Percentiles rank a stretch among this genome's conserved stretches.
Evolutionary conservation across 768 basidiomycete species (phyloP).

Genomic region (Leccinum truebloodii): DNA sequence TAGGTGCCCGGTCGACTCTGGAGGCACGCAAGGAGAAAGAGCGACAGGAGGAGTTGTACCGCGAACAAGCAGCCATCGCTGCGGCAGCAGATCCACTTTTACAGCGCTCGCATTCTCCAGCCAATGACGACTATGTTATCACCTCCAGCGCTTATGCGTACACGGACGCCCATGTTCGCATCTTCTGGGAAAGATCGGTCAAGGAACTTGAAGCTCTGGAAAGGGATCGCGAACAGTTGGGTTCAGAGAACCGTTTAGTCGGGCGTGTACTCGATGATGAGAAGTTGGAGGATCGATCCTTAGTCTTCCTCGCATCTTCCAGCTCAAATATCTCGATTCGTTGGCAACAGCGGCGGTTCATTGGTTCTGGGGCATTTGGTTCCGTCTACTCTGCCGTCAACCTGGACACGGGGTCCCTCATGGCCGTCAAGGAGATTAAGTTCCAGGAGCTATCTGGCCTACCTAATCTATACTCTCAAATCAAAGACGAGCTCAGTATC

Average conservation of each 20-base stretch:
- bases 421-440: conserved; percentile 99
- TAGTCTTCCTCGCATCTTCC: conserved; percentile 94
- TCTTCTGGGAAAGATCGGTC: conserved; percentile 74
- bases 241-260: conserved; percentile 70
- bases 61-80: conserved; percentile 53
- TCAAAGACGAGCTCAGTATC: conserved; percentile 93
- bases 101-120: conserved; percentile 39
- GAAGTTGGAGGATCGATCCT: conserved; percentile 88
- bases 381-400: conserved; percentile 99
- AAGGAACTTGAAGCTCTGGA: conserved; percentile 67
- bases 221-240: conserved; percentile 54
- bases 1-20: conserved; percentile 86
- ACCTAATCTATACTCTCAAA: conserved; percentile 87
- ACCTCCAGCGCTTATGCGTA: conserved; percentile 40
- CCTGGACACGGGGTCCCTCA: conserved; percentile 90
- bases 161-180: conserved; percentile 63
- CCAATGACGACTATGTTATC: conserved; percentile 36
- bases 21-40: conserved; percentile 93
- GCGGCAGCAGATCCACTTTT: conserved; percentile 51
- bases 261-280: conserved; percentile 95
- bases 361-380: conserved; percentile 98
- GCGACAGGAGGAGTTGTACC: conserved; percentile 62
- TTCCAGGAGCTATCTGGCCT: conserved; percentile 91
- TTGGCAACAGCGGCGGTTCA: conserved; percentile 98
- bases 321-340: conserved; percentile 92